phyloP scores from a whole-genome alignment of 2,329 filamentous ascomycete genomes.

The Trichoderma harzianum region DNA sequence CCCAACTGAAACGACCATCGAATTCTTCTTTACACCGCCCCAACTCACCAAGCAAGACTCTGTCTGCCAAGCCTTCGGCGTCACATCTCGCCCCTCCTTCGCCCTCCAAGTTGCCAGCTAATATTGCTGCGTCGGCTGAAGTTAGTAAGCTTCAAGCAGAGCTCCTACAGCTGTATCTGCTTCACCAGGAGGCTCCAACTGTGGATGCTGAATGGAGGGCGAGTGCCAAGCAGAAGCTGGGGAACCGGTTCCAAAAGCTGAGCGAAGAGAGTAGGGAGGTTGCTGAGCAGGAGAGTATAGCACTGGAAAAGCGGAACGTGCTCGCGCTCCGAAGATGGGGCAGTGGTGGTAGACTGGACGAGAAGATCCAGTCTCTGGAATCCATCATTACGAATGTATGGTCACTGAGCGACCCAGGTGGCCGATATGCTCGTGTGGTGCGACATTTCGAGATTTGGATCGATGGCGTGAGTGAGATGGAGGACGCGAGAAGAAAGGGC shows the following conservation, averaged over 20 bases:
- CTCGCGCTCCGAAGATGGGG: constrained; percentile 53
- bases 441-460: constrained; percentile 60
- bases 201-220: constrained; percentile 51
- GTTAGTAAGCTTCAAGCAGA: constrained; percentile 59
- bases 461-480: constrained; percentile 43
- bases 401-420: constrained; percentile 53
- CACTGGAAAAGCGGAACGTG: constrained; percentile 49
- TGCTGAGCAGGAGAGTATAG: constrained; percentile 39
- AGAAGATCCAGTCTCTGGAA: constrained; percentile 57
- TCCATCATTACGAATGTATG: constrained; percentile 55
- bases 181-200: constrained; percentile 53
- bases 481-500: constrained; percentile 41
- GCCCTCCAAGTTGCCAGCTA: constrained; percentile 59
- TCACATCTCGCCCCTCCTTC: constrained; percentile 58
- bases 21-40: constrained; percentile 65
- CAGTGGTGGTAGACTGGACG: constrained; percentile 43
- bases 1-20: constrained; percentile 45
- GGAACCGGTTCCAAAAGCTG: constrained; percentile 42
- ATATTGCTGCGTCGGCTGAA: constrained; percentile 57
- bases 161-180: constrained; percentile 61
- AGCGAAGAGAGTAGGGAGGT: constrained; percentile 35
- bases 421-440: constrained; percentile 54
- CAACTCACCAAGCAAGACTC: constrained; percentile 61
- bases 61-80: constrained; percentile 60
- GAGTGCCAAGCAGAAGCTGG: constrained; percentile 51